Evolutionary conservation across 2,329 filamentous ascomycete genomes (phyloP).

Genomic region (Alternaria alternata): DNA sequence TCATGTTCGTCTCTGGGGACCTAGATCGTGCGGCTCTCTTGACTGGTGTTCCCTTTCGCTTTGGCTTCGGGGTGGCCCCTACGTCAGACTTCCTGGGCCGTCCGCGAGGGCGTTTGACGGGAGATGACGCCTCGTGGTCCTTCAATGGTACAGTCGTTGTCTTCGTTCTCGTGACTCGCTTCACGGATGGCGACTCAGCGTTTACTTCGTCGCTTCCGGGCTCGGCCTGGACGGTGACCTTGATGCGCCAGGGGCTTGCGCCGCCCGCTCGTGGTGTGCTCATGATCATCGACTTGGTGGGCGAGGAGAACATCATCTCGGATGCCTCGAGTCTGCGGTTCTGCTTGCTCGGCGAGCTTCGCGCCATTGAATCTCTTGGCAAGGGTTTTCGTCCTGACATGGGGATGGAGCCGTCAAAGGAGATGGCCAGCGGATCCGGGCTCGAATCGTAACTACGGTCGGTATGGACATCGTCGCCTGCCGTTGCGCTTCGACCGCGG

Average conservation of each 20-base stretch:
- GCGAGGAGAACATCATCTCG: slow-evolving; percentile 43
- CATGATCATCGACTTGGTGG: slow-evolving; percentile 57
- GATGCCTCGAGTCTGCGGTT: slow-evolving; percentile 25
- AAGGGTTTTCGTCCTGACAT: slow-evolving; percentile 30
- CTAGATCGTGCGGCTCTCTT: slow-evolving; percentile 37
- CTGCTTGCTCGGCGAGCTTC: slow-evolving; percentile 45
- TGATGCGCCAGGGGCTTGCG: slow-evolving; percentile 59
- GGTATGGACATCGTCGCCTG: slow-evolving; percentile 23
- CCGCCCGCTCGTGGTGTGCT: slow-evolving; percentile 50
- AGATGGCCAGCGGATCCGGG: slow-evolving; percentile 48
- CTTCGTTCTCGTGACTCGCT: slow-evolving; percentile 38
- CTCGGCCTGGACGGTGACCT: slow-evolving; percentile 60
- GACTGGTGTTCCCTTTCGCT: slow-evolving; percentile 45
- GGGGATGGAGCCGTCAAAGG: slow-evolving; percentile 35
- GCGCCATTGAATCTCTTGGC: slow-evolving; percentile 33
- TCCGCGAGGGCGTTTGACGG: slow-evolving; percentile 48
- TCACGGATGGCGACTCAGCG: slow-evolving; percentile 40
- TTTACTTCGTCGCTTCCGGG: slow-evolving; percentile 49
- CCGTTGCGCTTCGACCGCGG: slow-evolving; percentile 25
- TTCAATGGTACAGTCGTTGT: slow-evolving; percentile 55
- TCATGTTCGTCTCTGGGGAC: slow-evolving; percentile 28
- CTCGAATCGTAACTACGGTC: slow-evolving; percentile 45
- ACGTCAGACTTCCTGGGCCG: slow-evolving; percentile 49
- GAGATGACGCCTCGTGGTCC: slow-evolving; percentile 48
- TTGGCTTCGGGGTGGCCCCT: slow-evolving; percentile 35